Evolutionary conservation across 352 stramenopile genomes (phyloP), one percentile per base, ranked within the genome.

Genomic region (Aphanomyces invadans): DNA sequence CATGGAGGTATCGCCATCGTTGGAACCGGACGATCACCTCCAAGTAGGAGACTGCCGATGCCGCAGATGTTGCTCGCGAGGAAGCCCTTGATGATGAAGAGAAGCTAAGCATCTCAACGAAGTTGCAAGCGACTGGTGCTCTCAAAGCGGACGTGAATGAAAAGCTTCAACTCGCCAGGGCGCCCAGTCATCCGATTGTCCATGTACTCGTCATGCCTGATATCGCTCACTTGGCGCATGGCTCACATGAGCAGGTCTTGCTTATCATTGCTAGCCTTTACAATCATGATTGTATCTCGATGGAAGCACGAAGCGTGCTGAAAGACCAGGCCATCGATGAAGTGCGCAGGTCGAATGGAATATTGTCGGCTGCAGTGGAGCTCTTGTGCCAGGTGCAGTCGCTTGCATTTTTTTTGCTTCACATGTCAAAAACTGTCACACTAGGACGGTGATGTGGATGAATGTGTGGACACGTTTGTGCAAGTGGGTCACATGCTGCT

Each of bases 321-420:
- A 57, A 57, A 31, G 28, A 57, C 29, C 49, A 57, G 33, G 49
- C 49, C 19, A 57, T 57, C 19, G 49, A 29, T 11, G 49, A 57
- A 57, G 49, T 57, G 12, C 49, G 23, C 23, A 39, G 7, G 4
- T 4, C 15, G 25, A 25, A 57, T 28, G 49, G 49, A 4, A 57
- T 57, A 12, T 31, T 57, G 15, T 4, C 49, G 15, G 49, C 49
- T 4, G 49, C 49, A 5, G 49, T 57, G 15, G 49, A 57, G 29
- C 29, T 57, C 4, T 38, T 57, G 4, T n/a, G 23, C 29, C 7
- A 38, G 49, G 49, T 57, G 2, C n/a, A n/a, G n/a, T n/a, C n/a
- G n/a, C n/a, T n/a, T n/a, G n/a, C n/a, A 23, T n/a, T 29, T 21
- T 15, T 54, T 15, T 54, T 57, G 49, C 44, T 25, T 52, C 21